Conservation (phyloP, 73 alveolate species). For the Blepharisma stoltei region DNA sequence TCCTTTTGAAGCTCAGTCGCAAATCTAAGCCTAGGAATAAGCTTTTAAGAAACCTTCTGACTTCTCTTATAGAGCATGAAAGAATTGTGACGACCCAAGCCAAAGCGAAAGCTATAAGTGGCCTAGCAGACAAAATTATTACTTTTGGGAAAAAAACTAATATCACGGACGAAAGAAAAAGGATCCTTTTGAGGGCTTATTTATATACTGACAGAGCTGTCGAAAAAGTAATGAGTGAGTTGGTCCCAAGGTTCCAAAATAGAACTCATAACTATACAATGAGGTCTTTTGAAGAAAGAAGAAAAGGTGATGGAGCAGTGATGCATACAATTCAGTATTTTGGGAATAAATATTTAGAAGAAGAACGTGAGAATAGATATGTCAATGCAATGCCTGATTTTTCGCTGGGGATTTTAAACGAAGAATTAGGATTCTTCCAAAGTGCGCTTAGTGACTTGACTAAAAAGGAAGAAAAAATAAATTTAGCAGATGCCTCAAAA, state of each 20-base stretch:
- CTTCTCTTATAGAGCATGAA: conserved; percentile 35
- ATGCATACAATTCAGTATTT: conserved; percentile 20
- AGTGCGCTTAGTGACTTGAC: background rate
- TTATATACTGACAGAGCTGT: conserved; percentile 37
- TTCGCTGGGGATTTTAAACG: background rate
- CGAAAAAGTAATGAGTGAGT: conserved; percentile 35
- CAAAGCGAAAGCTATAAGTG: conserved; percentile 47
- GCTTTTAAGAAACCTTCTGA: conserved; percentile 41
- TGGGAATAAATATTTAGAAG: conserved; percentile 27
- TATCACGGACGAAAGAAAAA: conserved; percentile 19
- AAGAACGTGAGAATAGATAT: background rate
- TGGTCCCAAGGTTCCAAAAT: conserved; percentile 34
- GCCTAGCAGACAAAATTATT: conserved; percentile 38
- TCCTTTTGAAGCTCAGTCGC: conserved; percentile 19
- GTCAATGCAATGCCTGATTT: background rate
- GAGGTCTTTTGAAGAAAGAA: background rate
- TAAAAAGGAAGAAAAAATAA: background rate
- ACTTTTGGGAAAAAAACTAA: conserved; percentile 29
- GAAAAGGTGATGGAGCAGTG: conserved; percentile 30
- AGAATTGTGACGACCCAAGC: conserved; percentile 43
- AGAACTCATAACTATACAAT: conserved; percentile 6
- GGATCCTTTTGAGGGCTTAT: background rate
- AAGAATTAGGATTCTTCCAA: conserved; percentile 7
- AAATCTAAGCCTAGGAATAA: conserved; percentile 21
- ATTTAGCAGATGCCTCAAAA: background rate